Conservation (phyloP, 2,329 filamentous ascomycete species). For the Fusarium brachygibbosum region DNA sequence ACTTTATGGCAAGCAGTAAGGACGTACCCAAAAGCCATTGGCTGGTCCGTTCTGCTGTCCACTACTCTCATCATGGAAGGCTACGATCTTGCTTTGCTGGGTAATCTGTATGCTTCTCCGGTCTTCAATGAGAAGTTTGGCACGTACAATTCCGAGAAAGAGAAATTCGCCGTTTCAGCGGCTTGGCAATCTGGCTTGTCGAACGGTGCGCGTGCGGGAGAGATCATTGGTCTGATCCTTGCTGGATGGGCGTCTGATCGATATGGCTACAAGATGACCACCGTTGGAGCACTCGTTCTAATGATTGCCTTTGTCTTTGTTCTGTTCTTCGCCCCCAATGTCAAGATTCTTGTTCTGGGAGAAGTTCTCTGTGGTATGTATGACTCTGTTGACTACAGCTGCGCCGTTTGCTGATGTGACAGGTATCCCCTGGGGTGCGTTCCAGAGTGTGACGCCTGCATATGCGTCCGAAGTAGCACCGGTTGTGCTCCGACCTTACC, state of each 20-base stretch:
- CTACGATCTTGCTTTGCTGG: slow-evolving; percentile 65
- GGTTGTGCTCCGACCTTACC: slow-evolving; percentile 63
- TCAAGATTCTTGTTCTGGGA: slow-evolving; percentile 62
- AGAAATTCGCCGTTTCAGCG: slow-evolving; percentile 63
- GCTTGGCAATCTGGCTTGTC: slow-evolving; percentile 70
- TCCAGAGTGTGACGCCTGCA: slow-evolving; percentile 65
- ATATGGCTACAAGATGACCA: slow-evolving; percentile 65
- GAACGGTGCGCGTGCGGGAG: slow-evolving; percentile 66
- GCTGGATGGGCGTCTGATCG: slow-evolving; percentile 67
- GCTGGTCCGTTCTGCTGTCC: slow-evolving; percentile 62
- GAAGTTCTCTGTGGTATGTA: slow-evolving; percentile 60
- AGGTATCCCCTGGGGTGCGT: slow-evolving; percentile 67
- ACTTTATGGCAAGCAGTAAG: slow-evolving; percentile 57
- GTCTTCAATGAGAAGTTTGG: slow-evolving; percentile 63
- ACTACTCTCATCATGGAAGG: slow-evolving; percentile 65
- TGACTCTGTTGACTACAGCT: not conserved
- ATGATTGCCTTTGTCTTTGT: slow-evolving; percentile 67
- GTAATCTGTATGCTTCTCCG: slow-evolving; percentile 63
- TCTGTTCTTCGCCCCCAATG: slow-evolving; percentile 65
- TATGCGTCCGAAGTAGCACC: slow-evolving; percentile 68
- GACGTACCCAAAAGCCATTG: slow-evolving; percentile 62
- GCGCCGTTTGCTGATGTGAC: slow-evolving; percentile 25
- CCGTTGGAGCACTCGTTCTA: slow-evolving; percentile 60
- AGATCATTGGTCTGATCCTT: slow-evolving; percentile 68
- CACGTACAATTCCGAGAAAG: slow-evolving; percentile 49